phyloP scores from a whole-genome alignment of 179 eudicot genomes.

The Beta macrorhiza region DNA sequence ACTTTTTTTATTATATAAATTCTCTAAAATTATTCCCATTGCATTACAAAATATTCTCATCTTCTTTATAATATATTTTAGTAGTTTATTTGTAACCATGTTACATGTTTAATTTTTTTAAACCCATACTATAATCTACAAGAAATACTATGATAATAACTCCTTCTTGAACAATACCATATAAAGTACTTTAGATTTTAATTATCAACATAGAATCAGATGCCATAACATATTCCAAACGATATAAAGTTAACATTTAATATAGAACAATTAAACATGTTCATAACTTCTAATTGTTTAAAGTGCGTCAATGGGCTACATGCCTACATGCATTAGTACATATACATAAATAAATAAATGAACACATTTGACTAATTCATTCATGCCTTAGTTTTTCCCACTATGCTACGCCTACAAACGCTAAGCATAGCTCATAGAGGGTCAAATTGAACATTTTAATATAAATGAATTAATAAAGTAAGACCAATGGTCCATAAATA shows the following conservation, averaged over 20 bases:
- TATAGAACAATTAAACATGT: background rate
- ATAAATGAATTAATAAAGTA: background rate
- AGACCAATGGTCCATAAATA: background rate
- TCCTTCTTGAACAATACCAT: too few species aligned
- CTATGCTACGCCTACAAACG: background rate
- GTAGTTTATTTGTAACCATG: too few species aligned
- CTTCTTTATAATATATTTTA: too few species aligned
- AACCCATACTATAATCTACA: too few species aligned
- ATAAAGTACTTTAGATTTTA: background rate
- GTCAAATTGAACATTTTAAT: conserved; percentile 7
- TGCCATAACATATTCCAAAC: conserved; percentile 3
- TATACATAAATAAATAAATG: background rate
- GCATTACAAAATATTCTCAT: too few species aligned
- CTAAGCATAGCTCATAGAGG: background rate
- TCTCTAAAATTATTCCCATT: too few species aligned
- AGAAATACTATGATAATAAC: too few species aligned
- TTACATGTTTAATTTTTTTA: too few species aligned
- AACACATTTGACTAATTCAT: background rate
- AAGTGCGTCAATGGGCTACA: background rate
- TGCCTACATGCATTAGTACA: background rate
- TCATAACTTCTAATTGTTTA: background rate
- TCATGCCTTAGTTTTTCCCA: background rate
- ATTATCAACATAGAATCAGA: background rate
- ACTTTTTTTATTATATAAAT: too few species aligned
- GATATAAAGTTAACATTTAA: background rate